Conservation (phyloP, 768 basidiomycete species). For the Mycena albidolilacea region DNA sequence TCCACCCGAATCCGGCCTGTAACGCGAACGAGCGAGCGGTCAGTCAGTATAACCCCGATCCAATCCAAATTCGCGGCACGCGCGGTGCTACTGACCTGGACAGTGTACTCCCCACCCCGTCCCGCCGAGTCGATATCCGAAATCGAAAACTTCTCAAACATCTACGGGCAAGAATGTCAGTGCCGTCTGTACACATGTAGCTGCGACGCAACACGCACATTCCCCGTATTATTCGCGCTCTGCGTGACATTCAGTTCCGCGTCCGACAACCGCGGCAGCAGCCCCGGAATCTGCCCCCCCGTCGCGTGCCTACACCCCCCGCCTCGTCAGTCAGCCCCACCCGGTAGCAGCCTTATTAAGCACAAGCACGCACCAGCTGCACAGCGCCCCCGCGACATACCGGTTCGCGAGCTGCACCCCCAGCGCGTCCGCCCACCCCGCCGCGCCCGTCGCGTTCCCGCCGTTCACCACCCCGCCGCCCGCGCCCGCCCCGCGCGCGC, state of each 20-base stretch:
- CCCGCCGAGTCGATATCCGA: slow-evolving; percentile 86
- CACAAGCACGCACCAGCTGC: slow-evolving; percentile 81
- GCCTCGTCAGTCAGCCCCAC: not conserved
- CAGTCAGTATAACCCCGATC: slow-evolving; percentile 7
- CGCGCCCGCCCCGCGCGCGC: slow-evolving; percentile 42
- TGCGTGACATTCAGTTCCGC: slow-evolving; percentile 78
- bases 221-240: slow-evolving; percentile 79
- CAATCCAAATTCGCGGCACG: slow-evolving; percentile 1
- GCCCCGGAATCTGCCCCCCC: slow-evolving; percentile 83
- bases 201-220: slow-evolving; percentile 63
- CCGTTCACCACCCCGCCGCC: slow-evolving; percentile 71
- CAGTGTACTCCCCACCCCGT: slow-evolving; percentile 89
- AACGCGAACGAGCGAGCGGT: slow-evolving; percentile 40
- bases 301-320: slow-evolving; percentile 77
- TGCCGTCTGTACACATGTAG: slow-evolving; percentile 10
- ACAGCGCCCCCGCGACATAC: slow-evolving; percentile 86
- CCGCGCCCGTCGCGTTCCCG: slow-evolving; percentile 73
- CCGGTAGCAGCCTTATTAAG: not conserved
- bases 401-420: slow-evolving; percentile 86
- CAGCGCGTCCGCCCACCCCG: slow-evolving; percentile 77
- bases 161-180: slow-evolving; percentile 58
- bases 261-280: slow-evolving; percentile 80
- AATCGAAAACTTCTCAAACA: slow-evolving; percentile 92
- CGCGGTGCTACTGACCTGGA: slow-evolving; percentile 65
- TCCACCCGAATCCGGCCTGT: slow-evolving; percentile 90